phyloP scores from a whole-genome alignment of 78 protist species.

The Ministeria vibrans region DNA sequence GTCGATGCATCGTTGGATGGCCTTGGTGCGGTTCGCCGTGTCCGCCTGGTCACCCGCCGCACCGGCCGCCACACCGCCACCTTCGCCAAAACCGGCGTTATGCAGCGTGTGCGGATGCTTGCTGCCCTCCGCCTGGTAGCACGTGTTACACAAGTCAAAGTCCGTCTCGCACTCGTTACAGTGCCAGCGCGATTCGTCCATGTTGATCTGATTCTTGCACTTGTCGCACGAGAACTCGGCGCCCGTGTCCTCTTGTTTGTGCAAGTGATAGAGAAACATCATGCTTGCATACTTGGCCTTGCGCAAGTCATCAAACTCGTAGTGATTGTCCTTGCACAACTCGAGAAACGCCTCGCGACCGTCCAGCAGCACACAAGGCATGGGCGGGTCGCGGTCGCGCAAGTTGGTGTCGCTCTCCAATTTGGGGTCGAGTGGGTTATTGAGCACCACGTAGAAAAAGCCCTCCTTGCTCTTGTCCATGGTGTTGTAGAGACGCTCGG shows the following conservation, averaged over 20 bases:
- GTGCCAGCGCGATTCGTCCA: conserved; percentile 9
- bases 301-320: conserved; percentile 13
- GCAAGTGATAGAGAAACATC: conserved; percentile 34
- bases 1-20: not conserved
- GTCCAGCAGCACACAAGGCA: conserved; percentile 20
- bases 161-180: conserved; percentile 9
- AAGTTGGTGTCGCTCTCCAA: too few species aligned
- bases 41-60: not conserved
- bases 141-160: conserved; percentile 9
- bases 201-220: not conserved
- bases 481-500: not conserved
- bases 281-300: conserved; percentile 8
- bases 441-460: not conserved
- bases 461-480: conserved; percentile 21
- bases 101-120: conserved; percentile 14
- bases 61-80: not conserved
- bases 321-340: conserved; percentile 19
- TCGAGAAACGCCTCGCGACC: conserved; percentile 31
- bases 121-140: not conserved
- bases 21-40: not conserved
- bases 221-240: conserved; percentile 3
- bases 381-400: conserved; percentile 10
- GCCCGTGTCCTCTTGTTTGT: conserved; percentile 8
- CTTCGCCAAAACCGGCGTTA: not conserved
- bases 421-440: not conserved